phyloP scores from a whole-genome alignment of 352 stramenopile genomes.

The Phytophthora litchii region DNA sequence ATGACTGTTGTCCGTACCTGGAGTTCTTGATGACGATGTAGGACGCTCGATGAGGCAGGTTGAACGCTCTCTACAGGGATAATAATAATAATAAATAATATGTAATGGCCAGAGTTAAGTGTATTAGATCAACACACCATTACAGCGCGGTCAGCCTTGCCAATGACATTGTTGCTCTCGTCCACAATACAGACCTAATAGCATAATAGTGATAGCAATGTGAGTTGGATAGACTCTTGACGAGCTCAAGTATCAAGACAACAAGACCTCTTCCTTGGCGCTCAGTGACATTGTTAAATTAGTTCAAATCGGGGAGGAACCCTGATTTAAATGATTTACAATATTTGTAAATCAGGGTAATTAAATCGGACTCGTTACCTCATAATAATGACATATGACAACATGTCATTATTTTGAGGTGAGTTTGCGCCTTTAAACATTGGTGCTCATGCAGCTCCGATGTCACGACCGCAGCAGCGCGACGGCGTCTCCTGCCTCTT shows the following conservation, averaged over 20 bases:
- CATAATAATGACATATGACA: not conserved
- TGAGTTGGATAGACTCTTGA: not conserved
- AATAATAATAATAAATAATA: not conserved
- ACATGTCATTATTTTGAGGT: too few relatives aligned
- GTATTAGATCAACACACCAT: conserved; percentile 50
- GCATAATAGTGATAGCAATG: not conserved
- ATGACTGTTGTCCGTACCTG: conserved; percentile 30
- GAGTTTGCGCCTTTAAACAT: not conserved
- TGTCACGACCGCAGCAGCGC: not conserved
- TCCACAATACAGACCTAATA: conserved; percentile 86
- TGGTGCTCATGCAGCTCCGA: conserved; percentile 15
- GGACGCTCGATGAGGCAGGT: conserved; percentile 81
- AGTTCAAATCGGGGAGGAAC: too few relatives aligned
- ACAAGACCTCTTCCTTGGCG: conserved; percentile 57
- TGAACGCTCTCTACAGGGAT: conserved; percentile 61
- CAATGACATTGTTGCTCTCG: conserved; percentile 79
- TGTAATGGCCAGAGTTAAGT: not conserved
- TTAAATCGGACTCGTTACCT: not conserved
- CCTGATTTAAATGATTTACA: too few relatives aligned
- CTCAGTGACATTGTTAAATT: conserved; percentile 62
- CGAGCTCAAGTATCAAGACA: not conserved
- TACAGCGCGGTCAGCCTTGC: conserved; percentile 79
- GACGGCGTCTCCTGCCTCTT: conserved; percentile 5
- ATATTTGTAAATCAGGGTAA: too few relatives aligned
- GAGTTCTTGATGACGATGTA: conserved; percentile 90